Conservation (phyloP, 306 rosid genomes). For the Senna tora region DNA sequence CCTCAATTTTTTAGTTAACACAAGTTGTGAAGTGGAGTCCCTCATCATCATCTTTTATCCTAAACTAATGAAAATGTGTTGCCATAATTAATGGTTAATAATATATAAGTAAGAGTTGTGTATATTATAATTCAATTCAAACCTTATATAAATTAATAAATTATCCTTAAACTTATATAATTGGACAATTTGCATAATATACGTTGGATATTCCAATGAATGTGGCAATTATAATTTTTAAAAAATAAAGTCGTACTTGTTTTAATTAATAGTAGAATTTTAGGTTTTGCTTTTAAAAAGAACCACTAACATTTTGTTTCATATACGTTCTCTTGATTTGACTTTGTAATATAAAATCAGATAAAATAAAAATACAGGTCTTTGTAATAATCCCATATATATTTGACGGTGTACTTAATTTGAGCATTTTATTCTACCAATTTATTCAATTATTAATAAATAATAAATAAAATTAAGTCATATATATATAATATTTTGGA, state of each 20-base stretch:
- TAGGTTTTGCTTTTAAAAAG: slow-evolving; percentile 25
- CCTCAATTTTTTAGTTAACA: background rate
- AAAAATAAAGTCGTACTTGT: slow-evolving; percentile 2
- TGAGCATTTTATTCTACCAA: slow-evolving; percentile 2
- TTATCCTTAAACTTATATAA: slow-evolving; percentile 28
- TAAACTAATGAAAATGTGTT: slow-evolving; percentile 12
- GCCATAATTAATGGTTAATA: background rate
- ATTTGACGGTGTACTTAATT: slow-evolving; percentile 8
- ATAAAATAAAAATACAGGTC: slow-evolving; percentile 11
- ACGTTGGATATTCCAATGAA: slow-evolving; percentile 36
- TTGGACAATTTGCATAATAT: slow-evolving; percentile 39
- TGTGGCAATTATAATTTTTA: background rate
- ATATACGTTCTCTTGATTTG: slow-evolving; percentile 32
- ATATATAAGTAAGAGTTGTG: slow-evolving; percentile 18
- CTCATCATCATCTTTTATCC: background rate
- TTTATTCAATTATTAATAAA: slow-evolving; percentile 20
- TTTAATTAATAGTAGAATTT: slow-evolving; percentile 9
- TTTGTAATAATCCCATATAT: slow-evolving; percentile 20
- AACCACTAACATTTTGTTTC: slow-evolving; percentile 1
- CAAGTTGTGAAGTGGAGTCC: background rate
- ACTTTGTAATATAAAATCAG: slow-evolving; percentile 26
- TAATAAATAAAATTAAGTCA: slow-evolving; percentile 1
- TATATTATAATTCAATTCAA: slow-evolving; percentile 33
- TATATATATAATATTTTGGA: background rate
- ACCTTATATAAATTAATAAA: slow-evolving; percentile 7